Evolutionary conservation across 257 asterid species (phyloP).

Genomic region (Misopates orontium): DNA sequence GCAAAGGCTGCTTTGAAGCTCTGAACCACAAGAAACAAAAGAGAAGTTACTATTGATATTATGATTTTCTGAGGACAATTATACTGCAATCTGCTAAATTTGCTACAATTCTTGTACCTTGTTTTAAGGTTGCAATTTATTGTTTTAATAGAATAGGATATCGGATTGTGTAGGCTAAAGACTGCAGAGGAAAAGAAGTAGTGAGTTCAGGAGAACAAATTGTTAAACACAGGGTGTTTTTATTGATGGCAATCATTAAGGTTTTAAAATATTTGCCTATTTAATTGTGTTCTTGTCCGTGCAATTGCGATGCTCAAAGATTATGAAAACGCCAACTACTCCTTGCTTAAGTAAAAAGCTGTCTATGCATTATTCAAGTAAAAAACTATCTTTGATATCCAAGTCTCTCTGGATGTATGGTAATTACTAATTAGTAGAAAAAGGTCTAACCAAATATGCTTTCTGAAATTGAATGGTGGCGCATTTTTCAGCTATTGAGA

Average conservation of each 20-base stretch:
- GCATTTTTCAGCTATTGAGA: too few species aligned
- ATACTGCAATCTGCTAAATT: background rate
- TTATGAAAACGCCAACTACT: background rate
- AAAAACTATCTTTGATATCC: too few species aligned
- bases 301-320: background rate
- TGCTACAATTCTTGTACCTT: background rate
- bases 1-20: conserved; percentile 75
- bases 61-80: too few species aligned
- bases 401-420: too few species aligned
- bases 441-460: too few species aligned
- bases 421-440: too few species aligned
- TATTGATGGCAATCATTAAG: background rate
- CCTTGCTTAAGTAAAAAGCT: too few species aligned
- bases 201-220: background rate
- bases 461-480: too few species aligned
- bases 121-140: background rate
- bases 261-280: too few species aligned
- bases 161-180: background rate
- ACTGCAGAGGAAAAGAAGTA: background rate
- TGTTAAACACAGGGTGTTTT: background rate
- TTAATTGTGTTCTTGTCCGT: too few species aligned
- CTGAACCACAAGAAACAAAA: conserved; percentile 28
- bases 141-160: background rate
- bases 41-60: too few species aligned
- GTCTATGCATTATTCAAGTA: too few species aligned